Conservation (phyloP, 495 filamentous ascomycete species). For the Pseudomonodictys pantanalensis region DNA sequence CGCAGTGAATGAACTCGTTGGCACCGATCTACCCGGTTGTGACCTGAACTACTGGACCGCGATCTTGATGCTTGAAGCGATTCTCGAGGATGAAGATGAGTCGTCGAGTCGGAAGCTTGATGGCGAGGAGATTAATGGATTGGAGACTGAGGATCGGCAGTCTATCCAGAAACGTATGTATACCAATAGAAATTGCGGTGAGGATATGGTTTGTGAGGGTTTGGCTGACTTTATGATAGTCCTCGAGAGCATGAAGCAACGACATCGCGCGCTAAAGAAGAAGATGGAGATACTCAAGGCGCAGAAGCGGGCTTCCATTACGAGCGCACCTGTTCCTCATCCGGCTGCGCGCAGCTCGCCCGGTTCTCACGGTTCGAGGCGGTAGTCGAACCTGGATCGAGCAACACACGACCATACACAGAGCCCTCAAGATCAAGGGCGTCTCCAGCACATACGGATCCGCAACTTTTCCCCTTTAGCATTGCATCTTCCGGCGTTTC, state of each 20-base stretch:
- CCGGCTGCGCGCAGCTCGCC: constrained; percentile 27
- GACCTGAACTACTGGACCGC: constrained; percentile 92
- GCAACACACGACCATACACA: neutral
- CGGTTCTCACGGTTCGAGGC: constrained; percentile 15
- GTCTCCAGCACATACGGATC: neutral
- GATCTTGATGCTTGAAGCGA: constrained; percentile 88
- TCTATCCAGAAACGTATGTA: constrained; percentile 45
- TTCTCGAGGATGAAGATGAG: constrained; percentile 83
- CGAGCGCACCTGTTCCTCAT: constrained; percentile 23
- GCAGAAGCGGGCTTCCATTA: constrained; percentile 34
- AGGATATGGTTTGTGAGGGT: too few relatives aligned
- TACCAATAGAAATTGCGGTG: too few relatives aligned
- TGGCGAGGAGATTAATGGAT: constrained; percentile 41
- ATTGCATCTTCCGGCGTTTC: neutral
- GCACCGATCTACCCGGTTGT: constrained; percentile 82
- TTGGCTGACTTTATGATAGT: constrained; percentile 35
- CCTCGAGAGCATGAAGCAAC: constrained; percentile 39
- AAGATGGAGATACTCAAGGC: constrained; percentile 40
- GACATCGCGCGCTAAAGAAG: constrained; percentile 38
- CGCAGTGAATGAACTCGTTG: constrained; percentile 91
- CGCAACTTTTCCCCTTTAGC: too few relatives aligned
- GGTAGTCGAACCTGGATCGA: neutral
- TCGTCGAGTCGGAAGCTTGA: constrained; percentile 35
- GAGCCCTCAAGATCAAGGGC: neutral
- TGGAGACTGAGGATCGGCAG: constrained; percentile 44